Evolutionary conservation across 116 monocot species (phyloP), one percentile per base, ranked within the genome.

Genomic region (Trichopus zeylanicus): DNA sequence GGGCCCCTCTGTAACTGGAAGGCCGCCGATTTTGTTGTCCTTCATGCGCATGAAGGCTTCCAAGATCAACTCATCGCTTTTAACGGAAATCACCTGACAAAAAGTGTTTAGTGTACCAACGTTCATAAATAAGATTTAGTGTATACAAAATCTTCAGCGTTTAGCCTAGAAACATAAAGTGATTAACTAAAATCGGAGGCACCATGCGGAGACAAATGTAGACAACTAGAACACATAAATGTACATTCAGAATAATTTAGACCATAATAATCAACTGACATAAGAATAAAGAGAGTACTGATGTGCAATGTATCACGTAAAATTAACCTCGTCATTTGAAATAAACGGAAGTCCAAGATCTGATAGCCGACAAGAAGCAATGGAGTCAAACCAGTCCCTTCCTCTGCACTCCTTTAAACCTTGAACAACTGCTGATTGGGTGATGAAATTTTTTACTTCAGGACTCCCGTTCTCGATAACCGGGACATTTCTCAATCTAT

Each of bases 291-390:
- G n/a, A 42, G n/a, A 42, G n/a, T 42, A 16, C n/a, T 12, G 42
- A 18, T 13, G 39, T 39, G 32, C 8, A 8, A 8, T 33, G 8
- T 8, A 33, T 33, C 15, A 16, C 39, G 48, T 0, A 20, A 19
- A 20, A 53, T 23, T 71, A 10, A 95, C 94, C 86, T 89, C 81
- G 65, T 89, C 76, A 77, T 64, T 52, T 48, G 90, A 70, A 86
- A 84, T 87, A 57, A 87, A 95, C 24, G 95, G 95, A 74, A 95
- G 90, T 32, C 95, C 95, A 37, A 95, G 78, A 70, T 90, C 84
- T 48, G 81, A 67, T 27, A 95, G 75, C n/a, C 75, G 69, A 25
- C 69, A 62, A 21, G 81, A 53, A 53, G 89, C 73, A 46, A 95
- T 87, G 64, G 75, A 81, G 55, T 87, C 90, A 71, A 90, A 95